Base-by-base conservation (phyloP, 495 filamentous ascomycete genomes). In the Geopyxis carbonaria region DNA sequence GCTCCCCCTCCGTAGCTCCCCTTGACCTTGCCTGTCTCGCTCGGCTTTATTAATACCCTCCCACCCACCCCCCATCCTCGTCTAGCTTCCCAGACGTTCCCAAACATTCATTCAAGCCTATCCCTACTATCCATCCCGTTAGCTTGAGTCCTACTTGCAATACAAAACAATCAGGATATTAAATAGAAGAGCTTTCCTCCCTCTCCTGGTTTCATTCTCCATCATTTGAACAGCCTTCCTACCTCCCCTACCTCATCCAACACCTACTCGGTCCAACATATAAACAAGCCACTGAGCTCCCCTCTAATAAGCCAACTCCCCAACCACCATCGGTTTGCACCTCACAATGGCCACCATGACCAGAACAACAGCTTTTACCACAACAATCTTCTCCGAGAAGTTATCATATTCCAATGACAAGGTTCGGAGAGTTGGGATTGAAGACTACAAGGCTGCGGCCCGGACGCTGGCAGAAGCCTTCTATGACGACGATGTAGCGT, bases 401-500 rank as follows among this genome's bases (percentile, higher is more conserved):
- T 24, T 45, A 22, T 22, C 44, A 15, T 51, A 55, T 27, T 25
- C 39, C 29, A 43, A 39, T 13, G 60, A 65, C 34, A 58, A 64
- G 34, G 67, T 82, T 43, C 78, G 78, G 33, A 51, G 62, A 36
- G 57, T 83, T 39, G 57, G 59, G 38, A 67, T 70, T 44, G 58
- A 64, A 36, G 74, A 82, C 54, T 76, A 68, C 59, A 70, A 71
- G 46, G 66, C 72, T 53, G 80, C 76, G 13, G 74, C 75, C 22
- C 51, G 64, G 11, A 72, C 70, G 45, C 68, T 87, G 38, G 75
- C 80, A 21, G 67, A 80, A 55, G 78, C 80, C 34, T 87, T 87
- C 58, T 72, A 68, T 40, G 66, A 72, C 44, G 79, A 85, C 53
- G 72, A 78, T 23, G 71, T 82, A 28, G 69, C 73, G 29, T 64